A percentile compares a stretch with the other conserved stretches of the same genome.
These are phyloP conservation scores for Sporobolomyces roseus DNA, from an alignment of 768 basidiomycete species.

Conservation along the genomic window DNA sequence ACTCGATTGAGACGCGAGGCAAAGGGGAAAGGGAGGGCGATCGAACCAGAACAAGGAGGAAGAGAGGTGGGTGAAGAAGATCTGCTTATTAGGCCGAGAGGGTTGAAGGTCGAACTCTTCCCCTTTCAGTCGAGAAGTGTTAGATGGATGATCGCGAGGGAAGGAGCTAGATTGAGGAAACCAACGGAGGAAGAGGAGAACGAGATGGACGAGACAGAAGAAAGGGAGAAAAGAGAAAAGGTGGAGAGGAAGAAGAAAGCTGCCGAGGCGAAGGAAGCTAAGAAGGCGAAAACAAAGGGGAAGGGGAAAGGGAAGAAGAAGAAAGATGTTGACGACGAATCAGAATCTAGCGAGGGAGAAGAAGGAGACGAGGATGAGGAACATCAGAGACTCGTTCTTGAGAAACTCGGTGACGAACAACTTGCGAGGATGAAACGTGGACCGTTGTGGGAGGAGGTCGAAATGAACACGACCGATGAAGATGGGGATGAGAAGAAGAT, in stretches of 20 bases:
- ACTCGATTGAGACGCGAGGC: constrained; percentile 4
- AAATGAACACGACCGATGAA: neutral
- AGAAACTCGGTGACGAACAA: neutral
- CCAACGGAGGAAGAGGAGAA: neutral
- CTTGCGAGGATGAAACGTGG: constrained; percentile 5
- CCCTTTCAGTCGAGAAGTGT: constrained; percentile 52
- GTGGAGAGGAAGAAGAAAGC: too few relatives aligned
- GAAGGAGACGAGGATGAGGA: neutral
- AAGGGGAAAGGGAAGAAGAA: neutral
- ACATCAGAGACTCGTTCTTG: neutral
- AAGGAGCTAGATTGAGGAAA: constrained; percentile 33
- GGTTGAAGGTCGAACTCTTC: constrained; percentile 46
- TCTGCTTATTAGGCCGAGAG: constrained; percentile 44
- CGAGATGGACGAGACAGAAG: neutral
- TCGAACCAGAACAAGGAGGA: neutral
- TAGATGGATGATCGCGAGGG: constrained; percentile 46
- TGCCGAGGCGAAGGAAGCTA: too few relatives aligned
- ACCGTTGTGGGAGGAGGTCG: constrained; percentile 28
- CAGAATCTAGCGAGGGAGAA: neutral
- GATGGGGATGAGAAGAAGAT: too few relatives aligned
- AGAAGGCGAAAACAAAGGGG: too few relatives aligned
- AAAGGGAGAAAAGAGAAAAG: neutral
- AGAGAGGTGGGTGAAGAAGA: constrained; percentile 9
- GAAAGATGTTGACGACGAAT: neutral
- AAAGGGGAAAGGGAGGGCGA: constrained; percentile 32